Evolutionary conservation across 129 eudicot species (phyloP), one percentile per base, ranked within the genome.

Genomic region (Artemisia tridentata): DNA sequence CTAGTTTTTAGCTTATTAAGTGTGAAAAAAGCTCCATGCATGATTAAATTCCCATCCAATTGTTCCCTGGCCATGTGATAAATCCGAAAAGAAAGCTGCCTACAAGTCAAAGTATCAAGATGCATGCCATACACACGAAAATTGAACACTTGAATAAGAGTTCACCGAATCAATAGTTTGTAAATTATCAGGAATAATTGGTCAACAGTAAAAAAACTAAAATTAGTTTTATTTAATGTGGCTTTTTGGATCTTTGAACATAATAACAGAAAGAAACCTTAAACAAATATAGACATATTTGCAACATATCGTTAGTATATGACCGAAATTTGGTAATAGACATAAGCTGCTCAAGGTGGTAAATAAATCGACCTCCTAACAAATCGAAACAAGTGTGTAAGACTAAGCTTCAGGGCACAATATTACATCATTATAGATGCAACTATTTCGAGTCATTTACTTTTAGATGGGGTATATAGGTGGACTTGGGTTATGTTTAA

Each of bases 101-200:
- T 5, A 59, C 64, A 59, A 59, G 65, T 60, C 66, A 59, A 59
- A 25, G 43, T 34, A 59, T 59, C 65, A 13, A 25, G 27, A n/a
- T n/a, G n/a, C n/a, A 21, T 59, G 65, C 8, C 65, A 34, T 31
- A 55, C 10, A 18, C 45, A 8, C 21, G 5, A 16, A 18, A 7
- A 2, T 7, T 54, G 3, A 7, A 11, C 27, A 55, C 10, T 18
- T 18, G 10, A 10, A 16, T n/a, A 18, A 55, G 21, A 55, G 21
- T 55, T 10, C 1, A 55, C 61, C 19, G 21, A 53, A 7, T 6
- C 16, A 53, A 11, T 5, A 53, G 18, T 11, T 8, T 3, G 11
- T 18, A 6, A 9, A 55, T 16, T 0, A 0, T 53, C 2, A 53
- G 45, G 45, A n/a, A n/a, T n/a, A 38, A 7, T 7, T 38, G 45